A percentile compares a stretch with the other conserved stretches of the same genome.
These are phyloP conservation scores for Silene uniflora DNA, from an alignment of 148 eudicot species.

Conservation along the genomic window DNA sequence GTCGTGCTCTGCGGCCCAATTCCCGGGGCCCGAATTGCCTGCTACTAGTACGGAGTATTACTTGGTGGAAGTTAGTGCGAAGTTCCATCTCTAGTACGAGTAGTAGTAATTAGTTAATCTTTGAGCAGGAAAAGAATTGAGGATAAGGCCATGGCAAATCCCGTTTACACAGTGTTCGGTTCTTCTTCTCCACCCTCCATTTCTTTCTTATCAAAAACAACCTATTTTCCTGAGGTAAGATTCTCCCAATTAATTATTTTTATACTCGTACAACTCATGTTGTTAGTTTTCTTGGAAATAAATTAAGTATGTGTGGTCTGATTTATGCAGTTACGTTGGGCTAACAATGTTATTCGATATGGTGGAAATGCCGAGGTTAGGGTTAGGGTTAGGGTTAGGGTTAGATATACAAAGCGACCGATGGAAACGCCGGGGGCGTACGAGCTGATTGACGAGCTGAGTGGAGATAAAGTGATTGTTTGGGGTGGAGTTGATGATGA, in stretches of 20 bases:
- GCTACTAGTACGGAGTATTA: no score
- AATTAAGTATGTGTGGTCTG: background rate
- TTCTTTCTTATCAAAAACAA: background rate
- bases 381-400: conserved; percentile 37
- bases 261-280: background rate
- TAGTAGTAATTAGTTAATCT: no score
- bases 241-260: conserved; percentile 1
- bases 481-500: conserved; percentile 57
- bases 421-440: conserved; percentile 60
- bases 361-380: conserved; percentile 14
- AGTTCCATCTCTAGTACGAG: no score
- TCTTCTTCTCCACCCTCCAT: conserved; percentile 1
- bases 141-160: background rate
- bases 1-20: no score
- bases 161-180: background rate
- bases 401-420: conserved; percentile 32
- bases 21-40: no score
- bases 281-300: background rate
- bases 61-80: no score
- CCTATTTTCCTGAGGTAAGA: background rate
- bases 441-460: conserved; percentile 47
- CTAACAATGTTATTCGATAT: background rate
- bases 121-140: no score
- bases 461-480: conserved; percentile 51
- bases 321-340: conserved; percentile 4